phyloP scores from a whole-genome alignment of 192 early-diverging fungal species.

The Mortierella claussenii region DNA sequence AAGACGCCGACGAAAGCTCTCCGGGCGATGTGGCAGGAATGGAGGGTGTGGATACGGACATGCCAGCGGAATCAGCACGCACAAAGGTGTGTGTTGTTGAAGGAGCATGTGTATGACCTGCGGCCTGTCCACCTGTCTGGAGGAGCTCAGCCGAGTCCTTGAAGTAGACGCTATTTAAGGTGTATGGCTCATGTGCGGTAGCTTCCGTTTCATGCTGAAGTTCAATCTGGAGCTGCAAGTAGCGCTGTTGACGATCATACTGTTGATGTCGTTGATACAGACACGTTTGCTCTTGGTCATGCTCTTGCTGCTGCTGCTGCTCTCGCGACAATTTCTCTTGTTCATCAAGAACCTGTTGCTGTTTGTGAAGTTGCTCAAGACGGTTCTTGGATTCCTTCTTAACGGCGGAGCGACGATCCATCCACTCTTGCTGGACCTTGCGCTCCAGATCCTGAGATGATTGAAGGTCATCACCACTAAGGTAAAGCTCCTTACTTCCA shows the following conservation, averaged over 20 bases:
- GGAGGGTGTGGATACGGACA: background rate
- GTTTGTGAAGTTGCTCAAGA: conserved; percentile 22
- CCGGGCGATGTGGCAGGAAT: background rate
- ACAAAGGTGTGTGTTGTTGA: background rate
- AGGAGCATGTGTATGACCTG: background rate
- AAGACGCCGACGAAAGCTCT: background rate
- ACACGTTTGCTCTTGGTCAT: background rate
- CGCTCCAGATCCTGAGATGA: conserved; percentile 14
- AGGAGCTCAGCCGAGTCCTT: conserved; percentile 18
- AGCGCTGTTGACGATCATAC: background rate
- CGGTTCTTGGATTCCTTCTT: conserved; percentile 33
- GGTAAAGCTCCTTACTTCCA: conserved; percentile 10
- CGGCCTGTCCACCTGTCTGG: background rate
- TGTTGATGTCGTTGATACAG: background rate
- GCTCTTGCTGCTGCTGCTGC: conserved; percentile 2
- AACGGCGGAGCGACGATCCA: conserved; percentile 33
- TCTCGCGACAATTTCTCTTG: background rate
- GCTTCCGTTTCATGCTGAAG: too few relatives aligned
- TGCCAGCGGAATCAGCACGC: conserved; percentile 6
- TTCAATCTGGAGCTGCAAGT: background rate
- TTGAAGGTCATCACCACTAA: background rate
- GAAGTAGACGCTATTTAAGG: conserved; percentile 31
- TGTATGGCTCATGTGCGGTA: conserved; percentile 14
- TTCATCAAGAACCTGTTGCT: conserved; percentile 9
- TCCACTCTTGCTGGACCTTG: conserved; percentile 34